These are phyloP conservation scores for Sinapis alba DNA, from an alignment of 441 rosid species.

Conservation along the genomic window DNA sequence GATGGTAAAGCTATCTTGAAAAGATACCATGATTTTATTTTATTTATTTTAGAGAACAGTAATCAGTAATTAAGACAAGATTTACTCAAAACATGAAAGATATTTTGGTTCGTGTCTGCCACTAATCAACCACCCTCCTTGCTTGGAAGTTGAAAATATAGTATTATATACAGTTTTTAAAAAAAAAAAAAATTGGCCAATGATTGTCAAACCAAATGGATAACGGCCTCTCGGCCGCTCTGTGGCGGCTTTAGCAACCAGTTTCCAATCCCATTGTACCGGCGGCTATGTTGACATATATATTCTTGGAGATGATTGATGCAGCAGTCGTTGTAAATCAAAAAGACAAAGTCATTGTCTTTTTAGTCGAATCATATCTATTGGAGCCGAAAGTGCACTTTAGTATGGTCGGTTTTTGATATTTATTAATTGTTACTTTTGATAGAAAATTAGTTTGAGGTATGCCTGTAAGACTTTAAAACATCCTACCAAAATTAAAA, in stretches of 20 bases:
- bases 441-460: not conserved
- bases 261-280: not conserved
- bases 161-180: not conserved
- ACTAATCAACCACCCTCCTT: conserved; percentile 19
- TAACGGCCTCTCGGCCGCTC: not conserved
- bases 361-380: conserved; percentile 19
- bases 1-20: conserved; percentile 11
- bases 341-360: conserved; percentile 15
- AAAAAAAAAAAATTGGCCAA: not conserved
- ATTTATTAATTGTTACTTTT: not conserved
- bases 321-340: not conserved
- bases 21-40: not conserved
- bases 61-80: conserved; percentile 11
- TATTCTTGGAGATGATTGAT: not conserved
- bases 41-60: not conserved
- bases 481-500: not conserved
- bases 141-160: not conserved
- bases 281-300: conserved; percentile 6
- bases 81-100: not conserved
- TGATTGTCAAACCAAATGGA: not conserved
- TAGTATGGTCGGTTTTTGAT: conserved; percentile 36
- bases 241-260: conserved; percentile 9
- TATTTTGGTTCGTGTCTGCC: conserved; percentile 33
- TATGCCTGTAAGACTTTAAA: not conserved
- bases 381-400: conserved; percentile 27